Evolutionary conservation across 129 eudicot species (phyloP).

Genomic region (Flaveria linearis): DNA sequence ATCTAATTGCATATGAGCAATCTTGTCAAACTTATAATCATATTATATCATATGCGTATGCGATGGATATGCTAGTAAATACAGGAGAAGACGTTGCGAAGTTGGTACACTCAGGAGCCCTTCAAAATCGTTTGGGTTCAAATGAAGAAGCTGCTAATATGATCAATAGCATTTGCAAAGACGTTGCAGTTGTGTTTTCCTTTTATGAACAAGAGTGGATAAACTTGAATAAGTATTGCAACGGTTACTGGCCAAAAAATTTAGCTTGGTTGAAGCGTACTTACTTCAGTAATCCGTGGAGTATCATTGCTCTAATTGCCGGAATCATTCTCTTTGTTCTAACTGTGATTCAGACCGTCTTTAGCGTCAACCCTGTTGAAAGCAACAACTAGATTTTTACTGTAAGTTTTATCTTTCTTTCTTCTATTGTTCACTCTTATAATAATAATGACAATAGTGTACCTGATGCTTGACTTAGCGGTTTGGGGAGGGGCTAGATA

Average conservation of each 20-base stretch:
- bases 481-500: no score
- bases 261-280: slow-evolving; percentile 13
- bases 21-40: background rate
- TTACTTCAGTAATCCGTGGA: slow-evolving; percentile 22
- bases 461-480: no score
- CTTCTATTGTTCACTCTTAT: no score
- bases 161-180: slow-evolving; percentile 12
- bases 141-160: background rate
- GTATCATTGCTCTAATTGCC: slow-evolving; percentile 5
- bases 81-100: background rate
- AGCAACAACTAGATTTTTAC: background rate
- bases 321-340: slow-evolving; percentile 14
- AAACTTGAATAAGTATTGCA: background rate
- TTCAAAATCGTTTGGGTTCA: background rate
- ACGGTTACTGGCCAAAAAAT: background rate
- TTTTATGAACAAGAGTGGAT: background rate
- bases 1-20: slow-evolving; percentile 25
- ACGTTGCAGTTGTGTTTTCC: background rate
- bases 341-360: background rate
- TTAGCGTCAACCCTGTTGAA: background rate
- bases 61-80: slow-evolving; percentile 9
- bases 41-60: slow-evolving; percentile 12
- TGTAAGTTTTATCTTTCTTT: background rate
- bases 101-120: background rate
- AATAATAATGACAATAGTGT: no score